Conservation (phyloP, 345 rosid genomes). For the Leavenworthia alabamica region DNA sequence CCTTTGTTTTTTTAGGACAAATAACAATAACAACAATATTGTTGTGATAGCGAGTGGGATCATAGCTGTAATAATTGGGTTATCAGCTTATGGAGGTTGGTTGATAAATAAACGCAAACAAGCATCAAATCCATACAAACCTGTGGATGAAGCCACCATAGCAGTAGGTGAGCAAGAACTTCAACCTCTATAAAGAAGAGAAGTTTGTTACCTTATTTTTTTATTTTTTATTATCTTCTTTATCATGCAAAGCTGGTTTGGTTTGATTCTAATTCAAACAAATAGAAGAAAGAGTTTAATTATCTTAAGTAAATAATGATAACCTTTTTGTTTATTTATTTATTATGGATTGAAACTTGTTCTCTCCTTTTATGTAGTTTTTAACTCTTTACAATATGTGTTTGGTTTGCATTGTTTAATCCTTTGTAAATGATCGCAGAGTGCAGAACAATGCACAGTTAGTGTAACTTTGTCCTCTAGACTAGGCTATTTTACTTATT, state of each 20-base stretch:
- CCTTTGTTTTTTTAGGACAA: constrained; percentile 37
- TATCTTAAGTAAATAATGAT: constrained; percentile 20
- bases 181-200: constrained; percentile 41
- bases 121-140: constrained; percentile 42
- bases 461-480: constrained; percentile 13
- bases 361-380: background rate
- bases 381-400: background rate
- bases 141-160: constrained; percentile 34
- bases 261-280: constrained; percentile 9
- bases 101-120: constrained; percentile 42
- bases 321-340: constrained; percentile 5
- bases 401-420: background rate
- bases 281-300: background rate
- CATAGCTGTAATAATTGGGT: constrained; percentile 15
- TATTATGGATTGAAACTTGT: background rate
- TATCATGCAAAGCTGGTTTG: constrained; percentile 1
- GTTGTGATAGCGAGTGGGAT: constrained; percentile 22
- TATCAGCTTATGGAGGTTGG: constrained; percentile 43
- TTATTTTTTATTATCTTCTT: background rate
- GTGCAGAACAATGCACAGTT: constrained; percentile 5
- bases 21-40: constrained; percentile 21
- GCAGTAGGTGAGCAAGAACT: constrained; percentile 51
- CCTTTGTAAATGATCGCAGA: background rate
- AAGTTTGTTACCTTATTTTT: background rate
- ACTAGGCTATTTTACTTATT: constrained; percentile 1